A percentile compares a stretch with the other conserved stretches of the same genome.
Evolutionary conservation across 2,329 filamentous ascomycete genomes (phyloP).

Genomic region (Pseudocercospora ulei): DNA sequence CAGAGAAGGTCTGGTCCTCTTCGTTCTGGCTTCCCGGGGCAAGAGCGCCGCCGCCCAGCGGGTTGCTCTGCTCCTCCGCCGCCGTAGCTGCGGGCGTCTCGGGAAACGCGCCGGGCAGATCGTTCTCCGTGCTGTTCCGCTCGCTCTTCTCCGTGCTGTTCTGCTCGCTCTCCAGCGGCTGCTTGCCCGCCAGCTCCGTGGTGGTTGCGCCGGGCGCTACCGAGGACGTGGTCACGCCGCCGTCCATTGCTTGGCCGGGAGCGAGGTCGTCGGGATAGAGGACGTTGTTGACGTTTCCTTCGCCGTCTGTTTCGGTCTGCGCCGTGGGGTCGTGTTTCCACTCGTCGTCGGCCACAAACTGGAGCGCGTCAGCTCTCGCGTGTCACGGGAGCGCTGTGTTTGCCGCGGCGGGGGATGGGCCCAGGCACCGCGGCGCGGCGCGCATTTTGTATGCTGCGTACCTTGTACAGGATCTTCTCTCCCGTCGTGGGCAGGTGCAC

Average conservation of each 20-base stretch:
- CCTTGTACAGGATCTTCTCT: conserved; percentile 89
- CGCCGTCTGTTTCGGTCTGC: conserved; percentile 70
- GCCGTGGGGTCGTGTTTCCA: conserved; percentile 78
- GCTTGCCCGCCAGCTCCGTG: conserved; percentile 56
- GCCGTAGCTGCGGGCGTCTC: conserved; percentile 54
- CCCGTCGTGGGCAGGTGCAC: conserved; percentile 56
- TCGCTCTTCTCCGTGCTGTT: conserved; percentile 42
- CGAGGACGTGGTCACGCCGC: conserved; percentile 49
- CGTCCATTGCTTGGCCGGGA: conserved; percentile 39
- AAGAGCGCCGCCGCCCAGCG: conserved; percentile 6
- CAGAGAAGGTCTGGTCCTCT: conserved; percentile 41
- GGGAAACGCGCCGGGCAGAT: conserved; percentile 59
- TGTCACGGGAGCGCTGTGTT: too few relatives aligned
- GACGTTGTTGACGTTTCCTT: conserved; percentile 88
- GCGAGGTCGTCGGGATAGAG: conserved; percentile 64
- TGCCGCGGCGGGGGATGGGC: conserved; percentile 4
- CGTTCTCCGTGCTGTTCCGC: conserved; percentile 18
- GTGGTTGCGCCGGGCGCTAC: conserved; percentile 63
- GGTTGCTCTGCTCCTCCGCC: conserved; percentile 10
- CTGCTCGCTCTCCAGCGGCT: conserved; percentile 45
- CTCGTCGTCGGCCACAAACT: conserved; percentile 91
- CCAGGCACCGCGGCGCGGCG: neutral
- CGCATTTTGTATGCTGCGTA: conserved; percentile 38
- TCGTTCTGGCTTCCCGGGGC: conserved; percentile 13
- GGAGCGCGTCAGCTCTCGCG: conserved; percentile 20